phyloP scores from a whole-genome alignment of 2,329 filamentous ascomycete genomes.

The Aureobasidium sp. region DNA sequence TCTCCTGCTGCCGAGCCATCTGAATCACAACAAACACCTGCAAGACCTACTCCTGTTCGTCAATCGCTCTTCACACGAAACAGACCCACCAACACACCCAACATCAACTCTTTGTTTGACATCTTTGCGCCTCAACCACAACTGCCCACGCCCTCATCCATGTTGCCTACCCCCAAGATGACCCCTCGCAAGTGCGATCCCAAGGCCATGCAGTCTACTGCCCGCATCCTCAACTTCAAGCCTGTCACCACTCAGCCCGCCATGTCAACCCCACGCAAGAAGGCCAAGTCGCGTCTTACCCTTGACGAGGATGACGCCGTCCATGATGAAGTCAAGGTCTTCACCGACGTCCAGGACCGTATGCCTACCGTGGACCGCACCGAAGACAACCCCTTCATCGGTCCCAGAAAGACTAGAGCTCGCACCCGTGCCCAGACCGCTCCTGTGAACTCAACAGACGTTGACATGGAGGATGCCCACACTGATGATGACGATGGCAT shows the following conservation, averaged over 20 bases:
- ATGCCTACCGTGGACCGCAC: constrained; percentile 61
- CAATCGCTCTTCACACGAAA: constrained; percentile 7
- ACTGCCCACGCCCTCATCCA: constrained; percentile 25
- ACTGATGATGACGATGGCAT: constrained; percentile 60
- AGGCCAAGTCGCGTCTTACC: constrained; percentile 23
- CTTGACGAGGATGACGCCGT: constrained; percentile 22
- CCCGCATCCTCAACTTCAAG: constrained; percentile 48
- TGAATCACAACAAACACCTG: not conserved
- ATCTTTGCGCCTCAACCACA: constrained; percentile 5
- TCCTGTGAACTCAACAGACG: constrained; percentile 46
- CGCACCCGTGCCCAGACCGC: constrained; percentile 35
- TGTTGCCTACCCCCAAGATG: constrained; percentile 73
- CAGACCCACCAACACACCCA: not conserved
- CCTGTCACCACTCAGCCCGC: constrained; percentile 52
- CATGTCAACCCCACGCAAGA: constrained; percentile 53
- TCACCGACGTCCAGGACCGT: constrained; percentile 70
- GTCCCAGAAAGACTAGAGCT: constrained; percentile 34
- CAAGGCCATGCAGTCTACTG: constrained; percentile 39
- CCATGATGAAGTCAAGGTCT: constrained; percentile 55
- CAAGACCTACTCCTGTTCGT: constrained; percentile 6
- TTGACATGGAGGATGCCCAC: constrained; percentile 52
- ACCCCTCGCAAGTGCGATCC: constrained; percentile 59
- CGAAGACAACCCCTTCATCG: constrained; percentile 66
- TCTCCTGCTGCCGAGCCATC: constrained; percentile 24
- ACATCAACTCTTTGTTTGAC: not conserved